These are phyloP conservation scores for Lunasporangiospora selenospora DNA, from an alignment of 192 early-diverging fungal species.

Conservation along the genomic window DNA sequence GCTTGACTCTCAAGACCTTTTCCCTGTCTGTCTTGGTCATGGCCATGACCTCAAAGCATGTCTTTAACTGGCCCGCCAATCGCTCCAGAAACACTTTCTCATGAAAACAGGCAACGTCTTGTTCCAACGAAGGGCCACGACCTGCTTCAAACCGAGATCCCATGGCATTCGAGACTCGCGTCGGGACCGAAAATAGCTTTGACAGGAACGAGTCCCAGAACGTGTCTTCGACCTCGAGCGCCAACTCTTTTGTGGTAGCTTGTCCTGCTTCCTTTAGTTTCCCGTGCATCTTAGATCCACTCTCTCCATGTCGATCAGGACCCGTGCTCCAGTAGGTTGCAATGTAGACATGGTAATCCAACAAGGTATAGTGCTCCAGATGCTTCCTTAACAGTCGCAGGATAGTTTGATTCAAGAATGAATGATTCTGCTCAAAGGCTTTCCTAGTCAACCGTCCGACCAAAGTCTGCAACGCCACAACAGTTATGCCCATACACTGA, in stretches of 20 bases:
- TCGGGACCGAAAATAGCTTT: slow-evolving; percentile 31
- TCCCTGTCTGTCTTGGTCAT: too few species aligned
- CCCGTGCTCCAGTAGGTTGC: too few species aligned
- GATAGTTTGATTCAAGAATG: slow-evolving; percentile 34
- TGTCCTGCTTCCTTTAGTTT: too few species aligned
- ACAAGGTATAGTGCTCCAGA: slow-evolving; percentile 4
- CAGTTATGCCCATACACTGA: not conserved
- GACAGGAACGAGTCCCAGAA: slow-evolving; percentile 29
- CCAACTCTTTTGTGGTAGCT: too few species aligned
- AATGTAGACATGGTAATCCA: slow-evolving; percentile 21
- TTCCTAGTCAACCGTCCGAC: slow-evolving; percentile 18
- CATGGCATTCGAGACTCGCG: slow-evolving; percentile 21
- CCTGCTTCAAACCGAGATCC: too few species aligned
- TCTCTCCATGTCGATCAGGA: not conserved
- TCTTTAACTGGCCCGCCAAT: slow-evolving; percentile 13
- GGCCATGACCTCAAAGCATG: not conserved
- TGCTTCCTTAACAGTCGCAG: slow-evolving; percentile 14
- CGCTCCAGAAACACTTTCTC: slow-evolving; percentile 17
- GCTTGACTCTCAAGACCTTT: too few species aligned
- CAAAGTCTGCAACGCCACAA: slow-evolving; percentile 22
- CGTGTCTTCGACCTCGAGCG: too few species aligned
- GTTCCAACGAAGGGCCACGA: too few species aligned
- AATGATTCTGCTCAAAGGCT: slow-evolving; percentile 31
- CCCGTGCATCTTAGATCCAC: too few species aligned
- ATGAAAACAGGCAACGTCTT: slow-evolving; percentile 27